Evolutionary conservation across 441 rosid genomes (phyloP).

Genomic region (Rhodomyrtus psidioides): DNA sequence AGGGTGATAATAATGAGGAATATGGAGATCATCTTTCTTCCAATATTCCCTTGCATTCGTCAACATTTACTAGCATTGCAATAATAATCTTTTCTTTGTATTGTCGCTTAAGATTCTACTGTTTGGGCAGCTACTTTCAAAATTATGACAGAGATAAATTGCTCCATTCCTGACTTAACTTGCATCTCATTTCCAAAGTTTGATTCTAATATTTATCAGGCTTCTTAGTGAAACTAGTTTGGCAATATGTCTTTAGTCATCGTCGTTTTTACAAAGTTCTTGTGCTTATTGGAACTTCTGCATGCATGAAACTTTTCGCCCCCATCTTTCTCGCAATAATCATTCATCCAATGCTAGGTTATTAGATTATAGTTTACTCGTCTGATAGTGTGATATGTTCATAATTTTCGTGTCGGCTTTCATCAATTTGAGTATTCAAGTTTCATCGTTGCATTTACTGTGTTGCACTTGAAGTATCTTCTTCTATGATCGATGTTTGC

Average conservation of each 20-base stretch:
- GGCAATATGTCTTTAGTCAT: background rate
- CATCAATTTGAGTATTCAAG: background rate
- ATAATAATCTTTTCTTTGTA: background rate
- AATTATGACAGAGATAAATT: constrained; percentile 65
- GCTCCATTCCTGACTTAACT: constrained; percentile 88
- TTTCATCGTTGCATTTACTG: background rate
- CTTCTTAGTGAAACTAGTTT: background rate
- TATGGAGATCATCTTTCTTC: background rate
- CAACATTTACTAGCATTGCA: background rate
- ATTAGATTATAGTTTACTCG: background rate
- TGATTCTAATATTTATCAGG: background rate
- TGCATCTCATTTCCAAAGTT: constrained; percentile 91
- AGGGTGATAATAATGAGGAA: background rate
- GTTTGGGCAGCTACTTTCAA: constrained; percentile 68
- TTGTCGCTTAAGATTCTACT: background rate
- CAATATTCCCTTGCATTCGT: background rate
- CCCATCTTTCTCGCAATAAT: background rate
- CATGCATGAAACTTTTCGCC: background rate
- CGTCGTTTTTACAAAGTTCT: background rate
- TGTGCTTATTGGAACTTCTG: background rate
- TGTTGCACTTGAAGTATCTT: background rate
- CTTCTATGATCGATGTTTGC: background rate
- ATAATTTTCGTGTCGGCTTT: background rate
- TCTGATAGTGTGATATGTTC: background rate
- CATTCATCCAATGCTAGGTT: background rate